Evolutionary conservation across 176 grass and related monocot genomes (phyloP).

Genomic region (Aegilops speltoides): DNA sequence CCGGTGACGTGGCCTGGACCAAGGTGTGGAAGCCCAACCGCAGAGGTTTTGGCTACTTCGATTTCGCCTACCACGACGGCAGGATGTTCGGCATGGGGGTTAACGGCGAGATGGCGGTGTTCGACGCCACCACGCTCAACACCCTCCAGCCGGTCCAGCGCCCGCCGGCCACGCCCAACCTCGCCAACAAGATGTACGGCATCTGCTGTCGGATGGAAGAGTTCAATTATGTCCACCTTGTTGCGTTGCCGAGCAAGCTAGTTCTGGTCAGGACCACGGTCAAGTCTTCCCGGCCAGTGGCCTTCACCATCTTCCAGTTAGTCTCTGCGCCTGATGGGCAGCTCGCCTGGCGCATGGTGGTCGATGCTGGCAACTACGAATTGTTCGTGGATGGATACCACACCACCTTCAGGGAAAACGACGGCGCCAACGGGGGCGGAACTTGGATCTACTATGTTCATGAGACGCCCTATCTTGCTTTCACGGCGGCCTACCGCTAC

Average conservation of each 20-base stretch:
- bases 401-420: background rate
- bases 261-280: background rate
- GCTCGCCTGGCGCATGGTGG: background rate
- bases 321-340: background rate
- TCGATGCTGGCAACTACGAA: background rate
- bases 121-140: background rate
- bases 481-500: background rate
- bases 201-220: background rate
- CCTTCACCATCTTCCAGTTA: constrained; percentile 2
- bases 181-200: background rate
- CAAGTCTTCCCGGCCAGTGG: background rate
- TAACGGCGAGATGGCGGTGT: background rate
- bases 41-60: background rate
- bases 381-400: background rate
- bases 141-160: background rate
- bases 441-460: background rate
- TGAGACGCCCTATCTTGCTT: background rate
- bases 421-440: background rate
- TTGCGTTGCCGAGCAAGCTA: constrained; percentile 1
- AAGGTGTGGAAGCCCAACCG: background rate
- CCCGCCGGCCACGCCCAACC: background rate
- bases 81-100: background rate
- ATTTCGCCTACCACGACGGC: background rate
- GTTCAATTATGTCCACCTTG: background rate
- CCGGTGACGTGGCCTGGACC: constrained; percentile 15